These are phyloP conservation scores for Scheffersomyces spartinae DNA, from an alignment of 805 yeast genomes.

Conservation along the genomic window DNA sequence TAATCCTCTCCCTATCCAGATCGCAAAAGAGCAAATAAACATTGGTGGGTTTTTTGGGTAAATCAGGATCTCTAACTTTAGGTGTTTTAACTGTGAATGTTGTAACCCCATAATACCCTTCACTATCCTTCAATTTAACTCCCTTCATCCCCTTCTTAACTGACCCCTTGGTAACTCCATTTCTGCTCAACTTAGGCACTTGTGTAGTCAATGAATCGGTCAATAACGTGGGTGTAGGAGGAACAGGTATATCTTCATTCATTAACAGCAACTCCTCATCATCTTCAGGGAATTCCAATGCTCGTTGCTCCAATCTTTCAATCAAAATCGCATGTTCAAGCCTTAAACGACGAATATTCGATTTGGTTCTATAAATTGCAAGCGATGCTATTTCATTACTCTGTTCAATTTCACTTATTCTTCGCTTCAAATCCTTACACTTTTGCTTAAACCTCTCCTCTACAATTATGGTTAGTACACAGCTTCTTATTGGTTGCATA, in stretches of 20 bases:
- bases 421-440: slow-evolving; percentile 58
- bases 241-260: slow-evolving; percentile 29
- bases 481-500: background rate
- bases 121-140: slow-evolving; percentile 9
- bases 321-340: slow-evolving; percentile 73
- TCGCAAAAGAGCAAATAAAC: slow-evolving; percentile 86
- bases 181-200: slow-evolving; percentile 9
- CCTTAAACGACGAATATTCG: slow-evolving; percentile 65
- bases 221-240: slow-evolving; percentile 25
- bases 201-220: slow-evolving; percentile 25
- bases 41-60: slow-evolving; percentile 84
- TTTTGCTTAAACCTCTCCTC: slow-evolving; percentile 43
- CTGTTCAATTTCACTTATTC: slow-evolving; percentile 62
- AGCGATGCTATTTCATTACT: slow-evolving; percentile 67
- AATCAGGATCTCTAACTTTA: slow-evolving; percentile 62
- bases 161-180: slow-evolving; percentile 10
- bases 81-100: slow-evolving; percentile 17
- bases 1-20: slow-evolving; percentile 63
- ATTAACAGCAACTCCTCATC: slow-evolving; percentile 7
- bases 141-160: slow-evolving; percentile 13
- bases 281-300: slow-evolving; percentile 18
- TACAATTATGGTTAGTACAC: slow-evolving; percentile 3
- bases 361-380: slow-evolving; percentile 66
- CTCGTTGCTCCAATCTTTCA: slow-evolving; percentile 63
- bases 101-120: too few relatives aligned